A percentile compares a stretch with the other conserved stretches of the same genome.
phyloP scores from a whole-genome alignment of 305 asterid species.

The Fraxinus angustifolia region DNA sequence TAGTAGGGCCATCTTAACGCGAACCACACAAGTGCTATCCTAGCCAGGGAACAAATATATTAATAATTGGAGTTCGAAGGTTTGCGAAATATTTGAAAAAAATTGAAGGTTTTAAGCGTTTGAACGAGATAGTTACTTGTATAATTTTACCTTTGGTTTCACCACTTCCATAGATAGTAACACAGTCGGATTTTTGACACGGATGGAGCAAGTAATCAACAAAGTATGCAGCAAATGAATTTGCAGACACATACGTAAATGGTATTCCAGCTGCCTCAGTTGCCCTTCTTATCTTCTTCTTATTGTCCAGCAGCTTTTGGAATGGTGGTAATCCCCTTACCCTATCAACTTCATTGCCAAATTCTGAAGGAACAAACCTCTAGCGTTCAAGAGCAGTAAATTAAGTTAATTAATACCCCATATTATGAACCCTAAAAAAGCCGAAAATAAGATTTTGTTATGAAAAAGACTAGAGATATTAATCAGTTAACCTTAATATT shows the following conservation, averaged over 20 bases:
- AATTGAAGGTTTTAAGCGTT: no score
- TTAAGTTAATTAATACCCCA: no score
- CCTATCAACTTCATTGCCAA: slow-evolving; percentile 40
- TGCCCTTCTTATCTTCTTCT: slow-evolving; percentile 37
- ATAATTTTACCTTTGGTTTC: not conserved
- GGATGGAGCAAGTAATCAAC: slow-evolving; percentile 33
- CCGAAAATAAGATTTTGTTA: no score
- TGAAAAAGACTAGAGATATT: no score
- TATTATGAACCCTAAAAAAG: no score
- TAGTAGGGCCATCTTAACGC: no score
- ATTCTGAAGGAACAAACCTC: slow-evolving; percentile 43
- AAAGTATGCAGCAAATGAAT: slow-evolving; percentile 34
- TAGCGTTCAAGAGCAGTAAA: no score
- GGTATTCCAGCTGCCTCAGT: slow-evolving; percentile 34
- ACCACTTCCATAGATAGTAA: slow-evolving; percentile 28
- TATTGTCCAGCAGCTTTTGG: slow-evolving; percentile 26
- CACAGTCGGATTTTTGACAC: not conserved
- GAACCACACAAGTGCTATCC: no score
- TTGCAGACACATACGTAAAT: slow-evolving; percentile 32
- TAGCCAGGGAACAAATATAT: no score
- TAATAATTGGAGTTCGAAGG: no score
- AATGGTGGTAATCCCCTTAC: slow-evolving; percentile 30
- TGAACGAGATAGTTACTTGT: no score
- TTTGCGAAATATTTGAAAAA: no score
- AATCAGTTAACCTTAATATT: slow-evolving; percentile 26